Evolutionary conservation across 306 rosid species (phyloP).

Genomic region (Pachyrhizus erosus): DNA sequence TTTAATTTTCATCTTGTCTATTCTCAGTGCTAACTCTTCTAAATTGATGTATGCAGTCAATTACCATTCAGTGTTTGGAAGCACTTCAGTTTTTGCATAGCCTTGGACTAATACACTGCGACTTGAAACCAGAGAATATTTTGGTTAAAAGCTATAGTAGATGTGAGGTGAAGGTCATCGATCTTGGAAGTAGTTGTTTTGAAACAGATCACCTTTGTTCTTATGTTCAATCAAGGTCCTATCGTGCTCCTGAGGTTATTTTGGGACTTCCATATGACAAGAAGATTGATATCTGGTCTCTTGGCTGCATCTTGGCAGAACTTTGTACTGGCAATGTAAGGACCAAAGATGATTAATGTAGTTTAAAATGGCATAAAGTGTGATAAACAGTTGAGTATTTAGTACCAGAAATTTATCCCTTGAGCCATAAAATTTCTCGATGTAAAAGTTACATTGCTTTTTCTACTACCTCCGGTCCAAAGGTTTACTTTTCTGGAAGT

Average conservation of each 20-base stretch:
- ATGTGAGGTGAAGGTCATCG: slow-evolving; percentile 96
- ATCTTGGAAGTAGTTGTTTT: slow-evolving; percentile 95
- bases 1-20: slow-evolving; percentile 1
- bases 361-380: slow-evolving; percentile 10
- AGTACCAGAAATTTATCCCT: background rate
- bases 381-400: background rate
- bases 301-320: slow-evolving; percentile 93
- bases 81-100: slow-evolving; percentile 85
- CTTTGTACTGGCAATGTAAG: slow-evolving; percentile 94
- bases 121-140: slow-evolving; percentile 92
- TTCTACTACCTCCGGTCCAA: background rate
- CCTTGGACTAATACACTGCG: slow-evolving; percentile 88
- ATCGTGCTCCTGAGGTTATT: slow-evolving; percentile 95
- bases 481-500: background rate
- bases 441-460: background rate
- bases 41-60: slow-evolving; percentile 66
- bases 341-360: slow-evolving; percentile 33
- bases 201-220: slow-evolving; percentile 95
- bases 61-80: slow-evolving; percentile 88
- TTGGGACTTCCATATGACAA: slow-evolving; percentile 87
- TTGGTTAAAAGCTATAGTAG: slow-evolving; percentile 93
- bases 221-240: slow-evolving; percentile 89
- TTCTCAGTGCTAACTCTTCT: slow-evolving; percentile 29
- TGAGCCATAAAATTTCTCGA: background rate
- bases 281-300: slow-evolving; percentile 93